phyloP scores from a whole-genome alignment of 1,284 basidiomycete species.

The Fomitopsis schrenkii region DNA sequence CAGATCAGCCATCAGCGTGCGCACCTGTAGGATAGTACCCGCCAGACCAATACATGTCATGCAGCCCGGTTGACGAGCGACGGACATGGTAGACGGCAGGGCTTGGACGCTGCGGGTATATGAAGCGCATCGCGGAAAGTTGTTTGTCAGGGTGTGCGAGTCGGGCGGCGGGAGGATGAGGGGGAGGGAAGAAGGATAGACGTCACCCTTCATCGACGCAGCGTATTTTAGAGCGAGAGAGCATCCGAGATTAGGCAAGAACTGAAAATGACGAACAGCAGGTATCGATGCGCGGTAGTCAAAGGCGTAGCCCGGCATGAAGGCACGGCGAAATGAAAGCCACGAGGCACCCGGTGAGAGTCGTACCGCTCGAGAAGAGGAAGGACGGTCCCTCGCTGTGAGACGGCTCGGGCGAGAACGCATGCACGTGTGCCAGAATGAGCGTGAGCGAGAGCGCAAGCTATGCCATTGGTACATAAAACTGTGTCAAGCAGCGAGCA shows the following conservation, averaged over 20 bases:
- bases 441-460: not conserved
- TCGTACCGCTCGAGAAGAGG: slow-evolving; percentile 10
- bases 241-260: slow-evolving; percentile 1
- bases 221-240: slow-evolving; percentile 3
- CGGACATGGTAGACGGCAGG: slow-evolving; percentile 13
- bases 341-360: slow-evolving; percentile 25
- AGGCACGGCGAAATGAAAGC: slow-evolving; percentile 19
- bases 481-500: not conserved
- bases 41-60: slow-evolving; percentile 14
- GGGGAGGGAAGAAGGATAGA: not conserved
- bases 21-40: slow-evolving; percentile 16
- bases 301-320: slow-evolving; percentile 4
- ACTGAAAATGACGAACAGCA: not conserved
- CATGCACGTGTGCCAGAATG: slow-evolving; percentile 20
- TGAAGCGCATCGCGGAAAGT: slow-evolving; percentile 9
- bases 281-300: slow-evolving; percentile 6
- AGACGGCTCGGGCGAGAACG: slow-evolving; percentile 14
- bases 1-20: not conserved
- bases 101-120: slow-evolving; percentile 8
- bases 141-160: not conserved
- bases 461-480: slow-evolving; percentile 2
- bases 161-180: slow-evolving; percentile 5
- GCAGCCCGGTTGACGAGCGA: slow-evolving; percentile 11
- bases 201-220: not conserved
- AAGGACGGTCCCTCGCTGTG: slow-evolving; percentile 15